Base-by-base conservation (phyloP, 164 flowering plant species). In the Stephania japonica region DNA sequence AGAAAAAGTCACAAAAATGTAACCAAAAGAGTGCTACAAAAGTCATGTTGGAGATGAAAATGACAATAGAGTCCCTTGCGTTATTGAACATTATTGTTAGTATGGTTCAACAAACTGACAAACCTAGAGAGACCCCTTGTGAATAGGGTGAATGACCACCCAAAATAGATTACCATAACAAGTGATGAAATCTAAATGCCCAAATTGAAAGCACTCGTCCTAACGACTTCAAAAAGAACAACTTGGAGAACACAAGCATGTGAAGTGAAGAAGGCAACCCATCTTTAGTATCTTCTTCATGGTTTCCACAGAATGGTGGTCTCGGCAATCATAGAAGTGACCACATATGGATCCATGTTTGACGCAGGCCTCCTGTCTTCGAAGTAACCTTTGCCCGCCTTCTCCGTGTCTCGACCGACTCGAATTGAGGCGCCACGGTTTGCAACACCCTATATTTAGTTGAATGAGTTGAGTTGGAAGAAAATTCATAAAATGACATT, bases 291-390 rank as follows among this genome's bases (percentile, higher is more conserved):
- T 32, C 38, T 32, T 78, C 81, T 56, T 56, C 21, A 56, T 1
- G 23, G 77, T 73, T 83, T 78, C 81, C 72, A 78, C 38, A 83
- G 77, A 70, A 83, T 74, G 67, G 85, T 83, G 13, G 85, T 83
- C 69, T 83, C 83, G 21, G 83, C 85, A 42, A 83, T 75, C 85
- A 80, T 80, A 59, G 79, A 76, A 53, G 85, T 80, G 26, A 83
- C 85, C 10, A 78, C 78, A 44, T 83, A 83, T 7, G 83, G 85
- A 72, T 83, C 85, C 85, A 83, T 83, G 75, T 83, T 83, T 1
- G 85, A 83, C 18, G 85, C 85, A 23, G 85, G 85, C 83, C 85
- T 80, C 76, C 85, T 78, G 77, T 83, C 85, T 72, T 83, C 85
- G 5, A 83, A 83, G 66, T 83, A 83, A n/a, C 85, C 85, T 78